Evolutionary conservation across 2,329 filamentous ascomycete species (phyloP), one percentile per base, ranked within the genome.

Genomic region (Colletotrichum lini): DNA sequence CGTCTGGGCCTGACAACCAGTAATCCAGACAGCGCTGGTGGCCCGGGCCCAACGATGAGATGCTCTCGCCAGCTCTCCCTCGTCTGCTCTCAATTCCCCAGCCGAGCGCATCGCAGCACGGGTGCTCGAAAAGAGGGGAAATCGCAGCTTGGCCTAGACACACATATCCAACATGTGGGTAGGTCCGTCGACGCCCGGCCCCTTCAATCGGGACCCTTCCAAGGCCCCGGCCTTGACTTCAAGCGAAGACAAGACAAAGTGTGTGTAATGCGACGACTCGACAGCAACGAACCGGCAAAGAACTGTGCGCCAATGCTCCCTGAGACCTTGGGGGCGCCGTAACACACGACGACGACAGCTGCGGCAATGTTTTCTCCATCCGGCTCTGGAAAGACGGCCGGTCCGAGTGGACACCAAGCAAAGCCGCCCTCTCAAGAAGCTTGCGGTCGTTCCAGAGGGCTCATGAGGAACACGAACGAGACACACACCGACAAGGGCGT

Each of bases 211-310:
- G 23, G 65, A 64, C 59, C 69, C 47, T 38, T 54, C 40, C 12
- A 3, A 23, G 12, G 16, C 15, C 49, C 60, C 21, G 40, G n/a
- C 35, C n/a, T 54, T 40, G 42, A 26, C 65, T 64, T 72, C 65
- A 64, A 69, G 69, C 65, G 45, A 71, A 63, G 58, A 53, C 57
- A 65, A 59, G 64, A 63, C 47, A 49, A 52, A 35, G 65, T 35
- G 9, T 38, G 35, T 8, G 35, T 38, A 53, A 15, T 44, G 35
- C 16, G 23, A 40, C 52, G 58, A 71, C 68, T 68, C 45, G 30
- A 26, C 10, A 21, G 8, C 10, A 35, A 16, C 52, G 52, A 62
- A 57, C 54, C 26, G 54, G 58, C 58, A 52, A 62, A 49, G 40
- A 72, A 69, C 45, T 38, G 40, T 21, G 47, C 58, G 65, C 47